Conservation (phyloP, 805 yeast genomes). For the Teunomyces funiuensis region DNA sequence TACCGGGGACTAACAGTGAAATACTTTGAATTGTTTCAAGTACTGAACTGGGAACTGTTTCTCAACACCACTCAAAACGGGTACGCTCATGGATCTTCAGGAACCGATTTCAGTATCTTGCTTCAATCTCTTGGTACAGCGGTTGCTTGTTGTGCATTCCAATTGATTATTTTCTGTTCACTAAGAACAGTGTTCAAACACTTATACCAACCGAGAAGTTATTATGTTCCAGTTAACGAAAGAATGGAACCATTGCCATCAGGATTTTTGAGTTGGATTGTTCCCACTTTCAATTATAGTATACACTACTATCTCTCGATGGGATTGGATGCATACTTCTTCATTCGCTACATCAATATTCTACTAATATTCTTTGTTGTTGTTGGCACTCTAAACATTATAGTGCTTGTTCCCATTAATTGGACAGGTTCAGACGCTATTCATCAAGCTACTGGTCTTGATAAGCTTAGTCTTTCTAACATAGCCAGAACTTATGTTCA, state of each 20-base stretch:
- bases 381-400: slow-evolving; percentile 53
- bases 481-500: slow-evolving; percentile 52
- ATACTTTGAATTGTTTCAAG: slow-evolving; percentile 30
- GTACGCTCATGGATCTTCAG: slow-evolving; percentile 56
- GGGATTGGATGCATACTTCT: slow-evolving; percentile 77
- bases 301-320: slow-evolving; percentile 45
- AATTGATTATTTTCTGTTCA: slow-evolving; percentile 43
- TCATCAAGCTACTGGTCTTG: slow-evolving; percentile 51
- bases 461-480: slow-evolving; percentile 69
- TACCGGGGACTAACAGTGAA: slow-evolving; percentile 26
- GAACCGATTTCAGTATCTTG: slow-evolving; percentile 56
- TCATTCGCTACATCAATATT: slow-evolving; percentile 58
- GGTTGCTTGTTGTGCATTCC: slow-evolving; percentile 51
- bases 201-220: slow-evolving; percentile 57
- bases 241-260: slow-evolving; percentile 38
- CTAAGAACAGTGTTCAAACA: slow-evolving; percentile 29
- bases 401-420: slow-evolving; percentile 67
- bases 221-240: slow-evolving; percentile 40
- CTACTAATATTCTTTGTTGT: slow-evolving; percentile 51
- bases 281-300: slow-evolving; percentile 39
- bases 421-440: slow-evolving; percentile 34
- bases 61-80: slow-evolving; percentile 57
- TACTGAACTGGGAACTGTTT: slow-evolving; percentile 35
- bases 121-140: slow-evolving; percentile 57
- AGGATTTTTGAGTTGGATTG: slow-evolving; percentile 58